Evolutionary conservation across 2,329 filamentous ascomycete genomes (phyloP), one percentile per base, ranked within the genome.

Genomic region (Hymenoscyphus albidus): DNA sequence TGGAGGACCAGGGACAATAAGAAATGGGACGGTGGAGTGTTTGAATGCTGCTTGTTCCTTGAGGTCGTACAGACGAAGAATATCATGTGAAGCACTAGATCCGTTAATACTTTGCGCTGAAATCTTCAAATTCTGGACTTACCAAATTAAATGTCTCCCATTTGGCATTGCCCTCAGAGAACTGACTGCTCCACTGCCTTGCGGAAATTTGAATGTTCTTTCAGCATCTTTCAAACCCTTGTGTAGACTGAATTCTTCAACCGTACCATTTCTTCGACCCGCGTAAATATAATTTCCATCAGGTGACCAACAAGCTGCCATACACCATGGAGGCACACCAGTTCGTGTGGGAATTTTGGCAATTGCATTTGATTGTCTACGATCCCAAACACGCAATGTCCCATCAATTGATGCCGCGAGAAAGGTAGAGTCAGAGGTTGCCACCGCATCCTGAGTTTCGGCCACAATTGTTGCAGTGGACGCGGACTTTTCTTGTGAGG

Each of bases 221-320:
- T 91, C 87, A 0, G 93, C 89, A 68, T 86, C 83, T 78, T 90
- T 89, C 1, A 92, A 83, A 0, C 88, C 87, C 72, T 93, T 92
- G 75, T 95, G 92, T 18, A 99, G 82, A 73, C 87, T 92, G 77
- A 91, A 99, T 77, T 99, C 95, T 71, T 99, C 95, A 0, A 99
- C 95, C 0, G 92, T 96, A 61, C 86, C 86, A 76, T 98, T 98
- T 64, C 95, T 84, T 35, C 95, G 83, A 0, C 95, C 95, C 0
- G 91, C 93, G 77, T 97, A 99, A 72, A 99, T 93, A 77, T 87
- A 92, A 77, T 98, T 98, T 14, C 95, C 95, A 75, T 97, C 91
- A 0, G 93, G 93, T 62, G 90, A 94, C 95, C 95, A 99, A 79
- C 93, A 97, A 0, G 93, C 92, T 70, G 92, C 93, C 88, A 97